phyloP scores from a whole-genome alignment of 305 asterid genomes.

The Rubia tinctorum region DNA sequence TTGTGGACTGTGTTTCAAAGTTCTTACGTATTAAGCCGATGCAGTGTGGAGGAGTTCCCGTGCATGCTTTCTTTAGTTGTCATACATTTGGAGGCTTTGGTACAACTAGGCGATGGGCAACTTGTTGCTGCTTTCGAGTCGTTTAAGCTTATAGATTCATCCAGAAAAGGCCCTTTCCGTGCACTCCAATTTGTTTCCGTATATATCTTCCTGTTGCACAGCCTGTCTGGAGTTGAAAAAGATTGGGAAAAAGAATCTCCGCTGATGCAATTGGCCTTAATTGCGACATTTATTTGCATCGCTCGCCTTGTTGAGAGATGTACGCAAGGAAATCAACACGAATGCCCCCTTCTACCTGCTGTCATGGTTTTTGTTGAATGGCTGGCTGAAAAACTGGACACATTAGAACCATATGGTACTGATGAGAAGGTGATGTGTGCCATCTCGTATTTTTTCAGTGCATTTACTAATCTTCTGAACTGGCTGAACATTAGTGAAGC shows the following conservation, averaged over 20 bases:
- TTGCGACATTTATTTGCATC: slow-evolving; percentile 60
- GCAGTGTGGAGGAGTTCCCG: slow-evolving; percentile 74
- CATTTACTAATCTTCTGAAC: slow-evolving; percentile 51
- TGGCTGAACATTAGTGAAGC: slow-evolving; percentile 32
- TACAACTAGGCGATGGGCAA: slow-evolving; percentile 42
- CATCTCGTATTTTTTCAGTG: slow-evolving; percentile 49
- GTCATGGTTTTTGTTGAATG: slow-evolving; percentile 69
- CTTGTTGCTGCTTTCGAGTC: slow-evolving; percentile 47
- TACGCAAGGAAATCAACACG: slow-evolving; percentile 21
- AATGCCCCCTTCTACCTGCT: slow-evolving; percentile 69
- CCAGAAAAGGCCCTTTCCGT: slow-evolving; percentile 66
- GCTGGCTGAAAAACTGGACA: slow-evolving; percentile 51
- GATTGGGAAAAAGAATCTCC: slow-evolving; percentile 30
- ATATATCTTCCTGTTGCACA: slow-evolving; percentile 58
- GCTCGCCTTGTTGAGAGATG: slow-evolving; percentile 68
- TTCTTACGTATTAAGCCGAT: slow-evolving; percentile 12
- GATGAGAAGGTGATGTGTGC: slow-evolving; percentile 58
- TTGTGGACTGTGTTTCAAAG: slow-evolving; percentile 3
- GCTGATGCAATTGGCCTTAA: slow-evolving; percentile 40
- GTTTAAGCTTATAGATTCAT: slow-evolving; percentile 48
- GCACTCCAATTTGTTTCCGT: slow-evolving; percentile 72
- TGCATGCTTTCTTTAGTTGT: slow-evolving; percentile 52
- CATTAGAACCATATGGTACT: slow-evolving; percentile 28
- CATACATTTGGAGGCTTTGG: slow-evolving; percentile 48
- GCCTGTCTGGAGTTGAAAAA: slow-evolving; percentile 33